Evolutionary conservation across 352 stramenopile species (phyloP), one percentile per base, ranked within the genome.

Genomic region (Blastocystis sp.): DNA sequence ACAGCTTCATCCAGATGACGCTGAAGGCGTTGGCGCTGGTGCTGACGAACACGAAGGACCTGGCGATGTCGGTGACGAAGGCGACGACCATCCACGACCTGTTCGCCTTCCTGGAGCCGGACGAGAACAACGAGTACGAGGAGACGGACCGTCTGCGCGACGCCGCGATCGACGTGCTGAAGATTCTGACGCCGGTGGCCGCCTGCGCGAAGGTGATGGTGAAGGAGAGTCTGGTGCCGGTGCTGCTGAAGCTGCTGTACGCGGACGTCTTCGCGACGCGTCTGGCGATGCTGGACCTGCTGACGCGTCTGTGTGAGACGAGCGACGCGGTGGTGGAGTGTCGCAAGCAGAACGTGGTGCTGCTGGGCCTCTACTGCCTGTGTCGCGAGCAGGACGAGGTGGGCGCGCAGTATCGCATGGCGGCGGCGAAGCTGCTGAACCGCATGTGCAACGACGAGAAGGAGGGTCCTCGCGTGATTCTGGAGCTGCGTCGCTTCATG

Each of bases 401-500:
- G 21, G 75, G 75, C 24, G n/a, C 57, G 34, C 49, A 56, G 57
- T 85, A 85, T 24, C 75, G 75, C 24, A 76, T 72, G 63, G 54
- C 27, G 21, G 75, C 75, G 9, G 63, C 63, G 16, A 69, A 67
- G 40, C 49, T 85, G 29, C 32, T 85, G 42, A 85, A 85, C 40
- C 57, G 75, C 18, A 71, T 85, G 53, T 75, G 57, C 51, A 85
- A 85, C 51, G 75, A 85, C 51, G 57, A 72, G 32, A 85, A 85
- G 63, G 75, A 85, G 48, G 75, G 75, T 46, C 75, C 75, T 8
- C 65, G 59, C 18, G 76, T 81, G 29, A 64, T 87, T 32, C 36
- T 71, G 40, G 34, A 84, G 49, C 42, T 90, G 18, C 53, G 87
- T 48, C 84, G 84, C 14, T 91, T 92, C 85, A 77, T 92, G 44